Conservation (phyloP, 345 rosid genomes). For the Ricinus communis region DNA sequence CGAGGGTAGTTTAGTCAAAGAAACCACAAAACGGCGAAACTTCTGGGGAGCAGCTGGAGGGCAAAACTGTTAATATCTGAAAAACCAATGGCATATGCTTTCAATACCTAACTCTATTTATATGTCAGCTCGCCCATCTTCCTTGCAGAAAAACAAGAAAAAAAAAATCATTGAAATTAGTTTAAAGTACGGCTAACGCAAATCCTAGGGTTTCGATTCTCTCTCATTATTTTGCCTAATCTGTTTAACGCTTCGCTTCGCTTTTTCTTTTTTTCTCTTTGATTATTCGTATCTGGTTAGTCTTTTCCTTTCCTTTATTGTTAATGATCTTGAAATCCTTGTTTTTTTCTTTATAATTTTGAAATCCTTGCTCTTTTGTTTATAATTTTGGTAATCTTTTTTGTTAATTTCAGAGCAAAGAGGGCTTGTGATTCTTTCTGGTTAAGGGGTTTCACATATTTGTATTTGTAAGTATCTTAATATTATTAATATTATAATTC, state of each 20-base stretch:
- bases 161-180: background rate
- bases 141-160: background rate
- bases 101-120: background rate
- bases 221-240: background rate
- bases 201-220: background rate
- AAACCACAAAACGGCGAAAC: too few relatives aligned
- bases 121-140: background rate
- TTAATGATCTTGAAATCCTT: background rate
- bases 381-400: background rate
- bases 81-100: background rate
- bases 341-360: background rate
- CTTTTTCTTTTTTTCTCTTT: too few relatives aligned
- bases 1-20: too few relatives aligned
- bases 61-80: background rate
- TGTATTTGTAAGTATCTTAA: slow-evolving; percentile 16
- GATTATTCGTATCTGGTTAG: background rate
- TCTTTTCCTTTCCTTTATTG: background rate
- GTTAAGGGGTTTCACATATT: background rate
- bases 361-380: background rate
- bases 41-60: too few relatives aligned
- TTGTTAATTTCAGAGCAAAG: background rate
- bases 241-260: background rate
- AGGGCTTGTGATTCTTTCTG: background rate
- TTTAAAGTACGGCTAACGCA: too few relatives aligned
- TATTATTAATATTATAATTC: too few relatives aligned